Conservation (phyloP, 2,329 filamentous ascomycete species). For the Ustulina deusta region DNA sequence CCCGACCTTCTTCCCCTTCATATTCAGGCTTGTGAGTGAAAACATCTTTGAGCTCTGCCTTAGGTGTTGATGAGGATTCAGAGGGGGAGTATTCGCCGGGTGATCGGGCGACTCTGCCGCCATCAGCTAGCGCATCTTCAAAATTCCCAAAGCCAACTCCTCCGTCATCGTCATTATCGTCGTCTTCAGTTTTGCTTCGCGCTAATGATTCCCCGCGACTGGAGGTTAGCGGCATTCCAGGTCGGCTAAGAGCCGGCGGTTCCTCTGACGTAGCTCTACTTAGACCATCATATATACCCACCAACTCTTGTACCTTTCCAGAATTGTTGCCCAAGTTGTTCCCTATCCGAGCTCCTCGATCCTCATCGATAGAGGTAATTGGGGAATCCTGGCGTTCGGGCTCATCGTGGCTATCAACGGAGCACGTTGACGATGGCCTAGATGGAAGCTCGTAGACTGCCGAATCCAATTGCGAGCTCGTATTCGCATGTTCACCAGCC, state of each 20-base stretch:
- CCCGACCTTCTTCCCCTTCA: constrained; percentile 11
- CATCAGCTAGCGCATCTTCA: constrained; percentile 45
- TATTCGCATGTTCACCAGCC: constrained; percentile 16
- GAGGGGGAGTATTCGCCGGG: constrained; percentile 24
- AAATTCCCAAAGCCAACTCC: constrained; percentile 47
- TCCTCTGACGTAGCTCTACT: constrained; percentile 49
- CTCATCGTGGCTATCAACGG: constrained; percentile 47
- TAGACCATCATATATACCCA: constrained; percentile 63
- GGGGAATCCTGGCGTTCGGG: constrained; percentile 57
- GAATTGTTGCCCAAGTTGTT: constrained; percentile 51
- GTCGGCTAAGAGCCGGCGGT: constrained; percentile 35
- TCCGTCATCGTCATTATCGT: constrained; percentile 6
- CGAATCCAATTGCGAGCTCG: constrained; percentile 28
- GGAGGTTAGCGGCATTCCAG: constrained; percentile 18
- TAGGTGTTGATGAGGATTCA: constrained; percentile 41
- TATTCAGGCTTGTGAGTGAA: background rate
- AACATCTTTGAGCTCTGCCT: constrained; percentile 29
- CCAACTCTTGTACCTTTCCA: constrained; percentile 63
- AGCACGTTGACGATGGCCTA: constrained; percentile 47
- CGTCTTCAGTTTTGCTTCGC: constrained; percentile 26
- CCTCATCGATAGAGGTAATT: constrained; percentile 61
- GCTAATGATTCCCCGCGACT: constrained; percentile 33
- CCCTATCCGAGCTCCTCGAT: constrained; percentile 46
- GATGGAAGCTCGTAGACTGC: constrained; percentile 43
- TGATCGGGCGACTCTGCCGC: constrained; percentile 1